Evolutionary conservation across 768 basidiomycete species (phyloP).

Genomic region (Rubroboletus pulcherrimus): DNA sequence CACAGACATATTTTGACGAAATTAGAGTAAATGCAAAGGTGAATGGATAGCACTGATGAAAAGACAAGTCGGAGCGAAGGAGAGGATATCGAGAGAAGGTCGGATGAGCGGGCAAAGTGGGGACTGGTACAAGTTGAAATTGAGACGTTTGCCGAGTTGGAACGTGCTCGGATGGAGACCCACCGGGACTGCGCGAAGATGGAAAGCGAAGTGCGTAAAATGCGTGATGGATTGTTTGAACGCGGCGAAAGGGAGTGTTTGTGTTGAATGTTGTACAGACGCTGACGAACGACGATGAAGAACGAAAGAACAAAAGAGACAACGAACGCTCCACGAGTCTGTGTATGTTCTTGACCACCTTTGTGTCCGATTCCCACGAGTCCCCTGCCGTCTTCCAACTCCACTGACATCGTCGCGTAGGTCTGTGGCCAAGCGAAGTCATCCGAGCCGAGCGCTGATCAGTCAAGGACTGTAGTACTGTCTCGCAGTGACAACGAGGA

Average conservation of each 20-base stretch:
- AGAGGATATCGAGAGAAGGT: constrained; percentile 16
- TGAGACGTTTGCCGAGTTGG: constrained; percentile 23
- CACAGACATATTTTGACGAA: constrained; percentile 45
- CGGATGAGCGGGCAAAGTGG: constrained; percentile 10
- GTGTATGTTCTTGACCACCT: background rate
- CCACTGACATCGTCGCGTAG: background rate
- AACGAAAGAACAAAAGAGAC: background rate
- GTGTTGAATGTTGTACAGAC: constrained; percentile 28
- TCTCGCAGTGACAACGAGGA: background rate
- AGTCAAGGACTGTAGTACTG: background rate
- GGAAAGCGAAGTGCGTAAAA: constrained; percentile 5
- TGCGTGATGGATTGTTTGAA: constrained; percentile 3
- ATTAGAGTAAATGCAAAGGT: constrained; percentile 7
- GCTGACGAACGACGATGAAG: constrained; percentile 28
- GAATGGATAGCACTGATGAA: constrained; percentile 1
- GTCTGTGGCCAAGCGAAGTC: background rate
- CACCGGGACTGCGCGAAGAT: constrained; percentile 6
- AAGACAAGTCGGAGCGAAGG: constrained; percentile 6
- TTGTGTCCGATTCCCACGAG: constrained; percentile 18
- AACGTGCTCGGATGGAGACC: constrained; percentile 22
- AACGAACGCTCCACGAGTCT: background rate
- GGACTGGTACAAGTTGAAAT: constrained; percentile 9
- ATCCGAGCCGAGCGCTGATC: background rate
- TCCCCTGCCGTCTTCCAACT: background rate
- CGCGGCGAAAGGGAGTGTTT: constrained; percentile 26